Evolutionary conservation across 352 stramenopile genomes (phyloP).

Genomic region (Phytophthora pseudosyringae): DNA sequence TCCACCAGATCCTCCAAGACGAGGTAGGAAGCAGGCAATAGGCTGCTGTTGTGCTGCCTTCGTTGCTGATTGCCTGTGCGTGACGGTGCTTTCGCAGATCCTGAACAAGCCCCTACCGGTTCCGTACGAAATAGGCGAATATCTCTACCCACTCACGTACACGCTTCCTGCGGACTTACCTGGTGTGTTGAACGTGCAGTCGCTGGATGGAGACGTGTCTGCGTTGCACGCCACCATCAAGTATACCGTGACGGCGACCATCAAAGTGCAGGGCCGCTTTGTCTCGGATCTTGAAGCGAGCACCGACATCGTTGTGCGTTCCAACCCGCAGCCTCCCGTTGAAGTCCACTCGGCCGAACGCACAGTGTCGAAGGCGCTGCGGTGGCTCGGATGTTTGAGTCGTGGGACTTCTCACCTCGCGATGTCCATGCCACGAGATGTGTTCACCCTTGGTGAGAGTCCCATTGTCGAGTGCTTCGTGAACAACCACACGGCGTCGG

Average conservation of each 20-base stretch:
- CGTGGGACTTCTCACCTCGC: conserved; percentile 67
- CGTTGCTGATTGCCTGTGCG: conserved; percentile 1
- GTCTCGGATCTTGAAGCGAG: conserved; percentile 73
- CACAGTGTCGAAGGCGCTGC: conserved; percentile 70
- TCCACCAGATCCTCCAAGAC: conserved; percentile 69
- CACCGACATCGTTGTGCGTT: conserved; percentile 56
- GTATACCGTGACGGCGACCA: conserved; percentile 71
- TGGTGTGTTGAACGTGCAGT: conserved; percentile 63
- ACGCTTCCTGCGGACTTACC: conserved; percentile 58
- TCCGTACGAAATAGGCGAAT: conserved; percentile 65
- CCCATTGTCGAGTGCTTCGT: conserved; percentile 74
- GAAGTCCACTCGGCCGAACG: conserved; percentile 51
- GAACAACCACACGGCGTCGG: conserved; percentile 71
- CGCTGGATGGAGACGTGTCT: conserved; percentile 54
- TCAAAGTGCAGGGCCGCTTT: conserved; percentile 75
- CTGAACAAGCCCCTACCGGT: conserved; percentile 54
- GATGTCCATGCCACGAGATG: conserved; percentile 69
- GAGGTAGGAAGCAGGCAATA: conserved; percentile 35
- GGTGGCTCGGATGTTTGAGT: conserved; percentile 59
- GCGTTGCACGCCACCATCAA: conserved; percentile 76
- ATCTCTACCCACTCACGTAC: conserved; percentile 76
- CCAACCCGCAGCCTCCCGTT: conserved; percentile 18
- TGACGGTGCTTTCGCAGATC: conserved; percentile 38
- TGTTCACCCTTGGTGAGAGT: conserved; percentile 62
- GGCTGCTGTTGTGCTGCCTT: neutral